A percentile compares a stretch with the other conserved stretches of the same genome.
These are phyloP conservation scores for Phaeoacremonium minimum DNA, from an alignment of 2,329 filamentous ascomycete species.

Conservation along the genomic window DNA sequence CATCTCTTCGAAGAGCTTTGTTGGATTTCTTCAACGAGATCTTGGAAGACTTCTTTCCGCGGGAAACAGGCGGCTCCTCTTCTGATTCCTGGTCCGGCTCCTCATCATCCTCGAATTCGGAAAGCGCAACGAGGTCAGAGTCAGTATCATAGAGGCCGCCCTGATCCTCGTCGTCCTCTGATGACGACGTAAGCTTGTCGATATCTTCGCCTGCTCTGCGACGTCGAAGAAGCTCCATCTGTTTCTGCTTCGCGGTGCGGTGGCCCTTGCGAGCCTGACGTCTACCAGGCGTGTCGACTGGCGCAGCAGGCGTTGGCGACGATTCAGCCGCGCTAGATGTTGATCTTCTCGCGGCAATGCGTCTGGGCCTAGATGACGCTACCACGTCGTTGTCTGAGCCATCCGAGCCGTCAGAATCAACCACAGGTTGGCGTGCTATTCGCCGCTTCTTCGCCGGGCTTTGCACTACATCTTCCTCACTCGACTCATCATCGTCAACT, in stretches of 20 bases:
- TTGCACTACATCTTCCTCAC: constrained; percentile 8
- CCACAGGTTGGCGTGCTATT: constrained; percentile 8
- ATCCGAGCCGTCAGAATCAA: constrained; percentile 3
- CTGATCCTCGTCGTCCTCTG: constrained; percentile 46
- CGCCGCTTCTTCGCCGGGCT: constrained; percentile 23
- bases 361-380: too few species aligned
- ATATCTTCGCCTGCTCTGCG: constrained; percentile 33
- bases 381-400: too few species aligned
- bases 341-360: too few species aligned
- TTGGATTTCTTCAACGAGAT: constrained; percentile 4
- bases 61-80: constrained; percentile 3
- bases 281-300: too few species aligned
- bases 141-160: constrained; percentile 27
- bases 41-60: constrained; percentile 18
- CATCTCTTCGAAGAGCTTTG: constrained; percentile 9
- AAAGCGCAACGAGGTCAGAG: constrained; percentile 20
- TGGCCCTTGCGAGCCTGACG: constrained; percentile 14
- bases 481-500: constrained; percentile 5
- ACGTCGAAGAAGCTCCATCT: constrained; percentile 31
- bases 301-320: too few species aligned
- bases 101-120: constrained; percentile 27
- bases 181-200: constrained; percentile 27
- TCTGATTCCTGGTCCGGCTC: constrained; percentile 21
- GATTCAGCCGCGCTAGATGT: too few species aligned
- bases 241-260: constrained; percentile 33